Evolutionary conservation across 805 yeast species (phyloP).

Genomic region (Torulaspora quercuum): DNA sequence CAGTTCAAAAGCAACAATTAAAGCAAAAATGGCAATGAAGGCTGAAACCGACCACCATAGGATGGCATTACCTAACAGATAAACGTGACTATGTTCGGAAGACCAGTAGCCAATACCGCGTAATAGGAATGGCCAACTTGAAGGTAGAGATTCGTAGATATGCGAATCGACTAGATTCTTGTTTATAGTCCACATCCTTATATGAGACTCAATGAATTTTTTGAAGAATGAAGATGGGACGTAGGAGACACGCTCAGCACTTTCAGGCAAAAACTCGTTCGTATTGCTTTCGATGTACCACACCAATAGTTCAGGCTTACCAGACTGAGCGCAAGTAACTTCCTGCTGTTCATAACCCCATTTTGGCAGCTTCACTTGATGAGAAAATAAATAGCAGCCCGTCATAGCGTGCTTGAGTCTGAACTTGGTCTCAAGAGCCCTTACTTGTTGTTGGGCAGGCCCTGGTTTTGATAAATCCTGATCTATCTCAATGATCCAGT

Average conservation of each 20-base stretch:
- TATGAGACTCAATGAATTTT: slow-evolving; percentile 63
- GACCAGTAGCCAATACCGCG: slow-evolving; percentile 86
- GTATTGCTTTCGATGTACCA: slow-evolving; percentile 75
- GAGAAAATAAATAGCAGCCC: slow-evolving; percentile 75
- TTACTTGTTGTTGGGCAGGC: slow-evolving; percentile 52
- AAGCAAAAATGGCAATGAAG: slow-evolving; percentile 47
- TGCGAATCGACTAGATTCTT: slow-evolving; percentile 66
- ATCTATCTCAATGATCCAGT: slow-evolving; percentile 72
- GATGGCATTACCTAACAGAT: slow-evolving; percentile 74
- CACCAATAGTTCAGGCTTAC: slow-evolving; percentile 53
- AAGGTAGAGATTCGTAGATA: slow-evolving; percentile 66
- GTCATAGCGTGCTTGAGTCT: slow-evolving; percentile 76
- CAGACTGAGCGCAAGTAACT: slow-evolving; percentile 74
- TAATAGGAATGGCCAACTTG: slow-evolving; percentile 66
- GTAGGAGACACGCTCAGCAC: slow-evolving; percentile 52
- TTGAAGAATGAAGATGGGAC: slow-evolving; percentile 50
- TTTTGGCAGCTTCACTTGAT: slow-evolving; percentile 67
- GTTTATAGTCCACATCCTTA: slow-evolving; percentile 75
- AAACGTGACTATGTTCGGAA: slow-evolving; percentile 50
- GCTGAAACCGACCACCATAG: slow-evolving; percentile 71
- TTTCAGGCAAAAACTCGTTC: slow-evolving; percentile 45
- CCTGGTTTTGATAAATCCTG: slow-evolving; percentile 48
- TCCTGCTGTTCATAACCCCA: slow-evolving; percentile 87
- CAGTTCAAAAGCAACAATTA: slow-evolving; percentile 44
- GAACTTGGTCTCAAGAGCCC: slow-evolving; percentile 67